Base-by-base conservation (phyloP, 2,329 filamentous ascomycete genomes). In the Aspergillus terreus region DNA sequence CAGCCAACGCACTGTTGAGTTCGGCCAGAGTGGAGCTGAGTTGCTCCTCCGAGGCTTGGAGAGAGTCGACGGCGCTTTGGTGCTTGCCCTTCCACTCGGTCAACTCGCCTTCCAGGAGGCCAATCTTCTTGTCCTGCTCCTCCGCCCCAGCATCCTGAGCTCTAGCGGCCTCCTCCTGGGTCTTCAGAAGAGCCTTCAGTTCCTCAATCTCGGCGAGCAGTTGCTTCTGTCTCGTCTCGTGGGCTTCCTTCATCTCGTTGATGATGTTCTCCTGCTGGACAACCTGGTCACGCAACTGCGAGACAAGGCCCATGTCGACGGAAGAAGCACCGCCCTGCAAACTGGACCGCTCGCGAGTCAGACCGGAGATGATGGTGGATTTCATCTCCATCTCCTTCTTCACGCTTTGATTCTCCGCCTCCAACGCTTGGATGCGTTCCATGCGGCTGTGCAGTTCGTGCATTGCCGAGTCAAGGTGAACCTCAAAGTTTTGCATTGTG, bases 361-460 rank as follows among this genome's bases (percentile, higher is more conserved):
- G 78, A 6, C 94, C 94, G 27, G 90, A 90, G 61, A 99, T 97
- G 66, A 99, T 92, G 27, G 90, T 89, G 78, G 92, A 91, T 81
- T 99, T 99, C 56, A 83, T 86, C 67, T 99, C 94, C 87, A 97
- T 95, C 71, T 99, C 94, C 76, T 91, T 96, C 76, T 90, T 94
- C 19, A 91, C 83, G 4, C 84, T 85, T 23, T 85, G 78, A 51
- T 96, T 82, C 60, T 96, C 92, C 5, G 85, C 84, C 70, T 99
- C 94, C 12, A 99, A 78, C 62, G 92, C 86, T 65, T 95, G 89
- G 48, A 96, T 92, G 25, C 92, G 85, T 69, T 97, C 92, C 36
- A 92, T 92, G 40, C 92, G 85, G 9, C 80, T 80, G 58, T 96
- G 88, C 32, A 99, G 78, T 68, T 99, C 94, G 62, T 94, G 89